Conservation (phyloP, 345 rosid genomes). For the Boechera retrofracta region DNA sequence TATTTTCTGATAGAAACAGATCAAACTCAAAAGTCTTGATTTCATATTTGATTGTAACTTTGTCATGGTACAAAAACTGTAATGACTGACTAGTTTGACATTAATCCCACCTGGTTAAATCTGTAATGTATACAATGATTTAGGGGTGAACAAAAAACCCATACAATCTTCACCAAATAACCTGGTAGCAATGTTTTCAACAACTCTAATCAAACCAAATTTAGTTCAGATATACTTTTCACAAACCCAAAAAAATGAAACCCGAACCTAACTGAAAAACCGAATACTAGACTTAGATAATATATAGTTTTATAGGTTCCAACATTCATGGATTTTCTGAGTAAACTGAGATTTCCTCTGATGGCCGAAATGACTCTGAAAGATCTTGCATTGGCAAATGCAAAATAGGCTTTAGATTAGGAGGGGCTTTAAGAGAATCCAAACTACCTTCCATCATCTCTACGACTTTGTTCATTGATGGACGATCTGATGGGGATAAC, state of each 20-base stretch:
- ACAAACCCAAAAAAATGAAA: no score
- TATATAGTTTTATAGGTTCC: neutral
- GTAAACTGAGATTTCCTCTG: conserved; percentile 27
- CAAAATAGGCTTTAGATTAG: conserved; percentile 35
- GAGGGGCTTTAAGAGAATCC: conserved; percentile 33
- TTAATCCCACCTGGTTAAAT: neutral
- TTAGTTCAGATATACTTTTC: no score
- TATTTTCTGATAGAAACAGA: conserved; percentile 38
- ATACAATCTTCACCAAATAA: neutral
- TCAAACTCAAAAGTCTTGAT: conserved; percentile 29
- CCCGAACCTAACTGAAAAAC: neutral
- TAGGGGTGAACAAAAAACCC: neutral
- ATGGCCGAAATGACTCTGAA: conserved; percentile 7
- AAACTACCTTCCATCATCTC: conserved; percentile 43
- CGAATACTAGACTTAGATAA: no score
- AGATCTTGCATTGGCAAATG: conserved; percentile 14
- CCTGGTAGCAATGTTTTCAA: no score
- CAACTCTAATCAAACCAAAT: no score
- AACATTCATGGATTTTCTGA: conserved; percentile 13
- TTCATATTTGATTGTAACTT: conserved; percentile 24
- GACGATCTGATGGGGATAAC: conserved; percentile 35
- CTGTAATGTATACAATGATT: neutral
- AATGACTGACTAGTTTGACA: conserved; percentile 31
- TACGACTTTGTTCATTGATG: conserved; percentile 36
- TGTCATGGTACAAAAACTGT: conserved; percentile 15